phyloP scores from a whole-genome alignment of 2,329 filamentous ascomycete species.

The Xylariaceae sp. region DNA sequence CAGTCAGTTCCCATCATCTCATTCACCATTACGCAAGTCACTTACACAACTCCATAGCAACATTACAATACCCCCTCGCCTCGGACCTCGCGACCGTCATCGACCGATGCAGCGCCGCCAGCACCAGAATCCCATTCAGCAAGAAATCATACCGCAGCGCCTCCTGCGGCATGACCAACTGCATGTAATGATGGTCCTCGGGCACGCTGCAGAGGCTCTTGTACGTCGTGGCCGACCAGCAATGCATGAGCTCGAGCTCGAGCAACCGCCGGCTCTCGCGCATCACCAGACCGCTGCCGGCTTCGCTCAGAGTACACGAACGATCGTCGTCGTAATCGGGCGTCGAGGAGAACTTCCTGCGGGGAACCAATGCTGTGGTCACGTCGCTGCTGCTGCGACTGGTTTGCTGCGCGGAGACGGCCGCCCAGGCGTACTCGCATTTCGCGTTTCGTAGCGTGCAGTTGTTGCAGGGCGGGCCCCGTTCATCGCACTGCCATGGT shows the following conservation, averaged over 20 bases:
- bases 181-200: constrained; percentile 34
- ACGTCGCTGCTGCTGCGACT: neutral
- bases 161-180: constrained; percentile 31
- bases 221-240: constrained; percentile 44
- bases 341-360: constrained; percentile 9
- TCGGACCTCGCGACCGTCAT: constrained; percentile 18
- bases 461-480: constrained; percentile 29
- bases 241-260: constrained; percentile 49
- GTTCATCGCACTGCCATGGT: constrained; percentile 25
- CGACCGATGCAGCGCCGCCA: constrained; percentile 34
- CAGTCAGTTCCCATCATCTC: constrained; percentile 5
- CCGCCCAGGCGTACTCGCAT: constrained; percentile 26
- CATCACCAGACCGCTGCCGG: constrained; percentile 5
- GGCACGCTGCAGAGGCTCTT: constrained; percentile 36
- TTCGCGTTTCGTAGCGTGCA: constrained; percentile 27
- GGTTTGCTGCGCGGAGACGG: too few species aligned
- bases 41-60: constrained; percentile 33
- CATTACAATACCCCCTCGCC: constrained; percentile 26
- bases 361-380: neutral
- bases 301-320: constrained; percentile 3
- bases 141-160: constrained; percentile 38
- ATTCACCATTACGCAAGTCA: neutral
- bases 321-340: constrained; percentile 5
- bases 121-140: constrained; percentile 35
- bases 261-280: constrained; percentile 27